A percentile compares a stretch with the other conserved stretches of the same genome.
Conservation (phyloP, 495 filamentous ascomycete genomes). For the Daldinia childiae region DNA sequence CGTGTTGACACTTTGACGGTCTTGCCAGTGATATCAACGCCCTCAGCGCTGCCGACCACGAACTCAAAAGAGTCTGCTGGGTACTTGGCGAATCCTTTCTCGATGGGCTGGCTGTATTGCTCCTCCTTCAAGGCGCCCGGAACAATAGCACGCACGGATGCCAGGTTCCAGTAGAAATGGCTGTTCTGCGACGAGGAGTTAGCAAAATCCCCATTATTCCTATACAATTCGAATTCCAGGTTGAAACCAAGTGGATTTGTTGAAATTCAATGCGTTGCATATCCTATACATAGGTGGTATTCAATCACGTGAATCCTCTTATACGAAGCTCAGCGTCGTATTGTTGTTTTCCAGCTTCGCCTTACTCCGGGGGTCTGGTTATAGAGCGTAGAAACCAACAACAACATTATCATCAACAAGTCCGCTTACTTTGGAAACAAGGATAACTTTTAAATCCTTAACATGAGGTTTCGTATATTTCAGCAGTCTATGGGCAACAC, state of each 20-base stretch:
- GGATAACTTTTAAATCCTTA: conserved; percentile 56
- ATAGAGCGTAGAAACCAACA: neutral
- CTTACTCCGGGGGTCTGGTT: neutral
- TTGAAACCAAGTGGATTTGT: conserved; percentile 35
- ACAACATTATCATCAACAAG: neutral
- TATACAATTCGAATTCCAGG: conserved; percentile 15
- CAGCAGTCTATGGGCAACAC: conserved; percentile 62
- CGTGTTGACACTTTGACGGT: conserved; percentile 37
- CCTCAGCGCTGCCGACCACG: conserved; percentile 52
- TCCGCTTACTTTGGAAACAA: conserved; percentile 56
- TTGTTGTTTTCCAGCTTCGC: conserved; percentile 6
- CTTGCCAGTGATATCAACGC: conserved; percentile 47
- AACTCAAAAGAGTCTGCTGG: conserved; percentile 52
- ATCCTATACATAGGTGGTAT: neutral
- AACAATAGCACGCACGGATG: conserved; percentile 63
- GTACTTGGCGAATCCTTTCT: conserved; percentile 52
- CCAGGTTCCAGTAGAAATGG: conserved; percentile 67
- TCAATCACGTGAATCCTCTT: conserved; percentile 7
- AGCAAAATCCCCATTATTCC: conserved; percentile 14
- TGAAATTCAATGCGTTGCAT: conserved; percentile 3
- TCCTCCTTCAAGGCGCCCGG: conserved; percentile 58
- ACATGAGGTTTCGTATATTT: conserved; percentile 50
- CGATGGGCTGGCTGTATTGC: conserved; percentile 58
- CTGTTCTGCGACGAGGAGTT: conserved; percentile 52
- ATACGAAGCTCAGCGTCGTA: neutral